phyloP scores from a whole-genome alignment of 129 eudicot genomes.

The Cynara cardunculus region DNA sequence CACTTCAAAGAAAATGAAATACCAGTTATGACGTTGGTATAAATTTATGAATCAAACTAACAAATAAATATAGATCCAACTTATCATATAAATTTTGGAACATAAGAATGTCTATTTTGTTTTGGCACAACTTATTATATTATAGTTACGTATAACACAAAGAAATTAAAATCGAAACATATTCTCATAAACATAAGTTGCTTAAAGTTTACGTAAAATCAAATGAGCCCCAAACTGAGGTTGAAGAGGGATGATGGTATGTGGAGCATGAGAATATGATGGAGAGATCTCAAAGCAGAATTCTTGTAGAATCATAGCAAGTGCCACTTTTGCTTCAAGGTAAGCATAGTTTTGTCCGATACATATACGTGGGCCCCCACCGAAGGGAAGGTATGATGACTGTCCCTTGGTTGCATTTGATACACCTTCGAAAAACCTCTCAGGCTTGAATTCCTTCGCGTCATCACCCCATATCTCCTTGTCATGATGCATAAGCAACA shows the following conservation, averaged over 20 bases:
- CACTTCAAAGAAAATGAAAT: no score
- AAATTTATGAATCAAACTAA: no score
- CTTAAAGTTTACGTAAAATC: not conserved
- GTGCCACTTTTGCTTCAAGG: constrained; percentile 30
- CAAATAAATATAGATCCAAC: no score
- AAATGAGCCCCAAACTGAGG: not conserved
- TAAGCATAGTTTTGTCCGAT: constrained; percentile 39
- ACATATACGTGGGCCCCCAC: constrained; percentile 26
- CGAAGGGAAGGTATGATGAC: constrained; percentile 7
- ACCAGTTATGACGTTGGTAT: no score
- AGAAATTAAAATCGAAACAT: no score
- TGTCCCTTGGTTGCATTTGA: not conserved
- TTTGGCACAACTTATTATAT: no score
- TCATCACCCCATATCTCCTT: constrained; percentile 14
- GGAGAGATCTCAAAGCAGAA: constrained; percentile 14
- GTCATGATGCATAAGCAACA: constrained; percentile 4
- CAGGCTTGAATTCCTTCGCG: constrained; percentile 17
- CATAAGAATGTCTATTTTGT: no score
- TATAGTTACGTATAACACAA: no score
- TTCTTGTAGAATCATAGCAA: constrained; percentile 26
- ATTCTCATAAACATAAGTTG: no score
- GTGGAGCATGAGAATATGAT: not conserved
- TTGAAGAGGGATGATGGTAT: not conserved
- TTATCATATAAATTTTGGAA: no score
- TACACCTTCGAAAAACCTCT: constrained; percentile 15